A percentile compares a stretch with the other conserved stretches of the same genome.
Conservation (phyloP, 352 stramenopile genomes). For the Globisporangium mamillatum region DNA sequence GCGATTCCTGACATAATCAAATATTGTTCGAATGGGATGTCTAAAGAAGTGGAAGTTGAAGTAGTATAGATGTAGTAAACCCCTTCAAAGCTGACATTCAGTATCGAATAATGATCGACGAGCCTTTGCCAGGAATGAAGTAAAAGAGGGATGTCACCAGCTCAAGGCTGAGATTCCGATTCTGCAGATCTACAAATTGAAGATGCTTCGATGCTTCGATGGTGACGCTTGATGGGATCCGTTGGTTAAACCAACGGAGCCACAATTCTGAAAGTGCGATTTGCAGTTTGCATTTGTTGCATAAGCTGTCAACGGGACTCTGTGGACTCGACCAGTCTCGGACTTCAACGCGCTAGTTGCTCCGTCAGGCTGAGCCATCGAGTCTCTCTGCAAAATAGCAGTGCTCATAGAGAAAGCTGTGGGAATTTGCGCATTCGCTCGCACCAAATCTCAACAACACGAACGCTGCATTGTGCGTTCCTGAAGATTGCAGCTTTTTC, state of each 20-base stretch:
- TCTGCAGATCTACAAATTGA: no score
- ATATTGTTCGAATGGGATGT: not conserved
- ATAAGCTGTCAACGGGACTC: not conserved
- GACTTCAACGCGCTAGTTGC: not conserved
- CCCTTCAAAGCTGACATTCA: not conserved
- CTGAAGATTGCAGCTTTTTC: not conserved
- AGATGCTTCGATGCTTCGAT: no score
- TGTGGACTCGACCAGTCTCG: not conserved
- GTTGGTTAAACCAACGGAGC: not conserved
- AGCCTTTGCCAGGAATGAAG: not conserved
- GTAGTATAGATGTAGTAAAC: not conserved
- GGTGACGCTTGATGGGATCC: no score
- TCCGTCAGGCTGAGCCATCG: not conserved
- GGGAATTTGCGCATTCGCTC: no score
- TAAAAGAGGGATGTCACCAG: not conserved
- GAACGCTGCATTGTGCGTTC: not conserved
- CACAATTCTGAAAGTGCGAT: not conserved
- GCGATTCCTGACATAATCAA: not conserved
- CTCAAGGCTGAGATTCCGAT: not conserved
- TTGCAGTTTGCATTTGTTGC: no score
- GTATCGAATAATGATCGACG: not conserved
- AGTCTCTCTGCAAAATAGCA: not conserved
- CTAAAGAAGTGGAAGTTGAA: not conserved
- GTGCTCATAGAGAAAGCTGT: not conserved
- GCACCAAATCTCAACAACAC: not conserved